These are phyloP conservation scores for Diospyros kaki DNA, from an alignment of 148 eudicot genomes.

Conservation along the genomic window DNA sequence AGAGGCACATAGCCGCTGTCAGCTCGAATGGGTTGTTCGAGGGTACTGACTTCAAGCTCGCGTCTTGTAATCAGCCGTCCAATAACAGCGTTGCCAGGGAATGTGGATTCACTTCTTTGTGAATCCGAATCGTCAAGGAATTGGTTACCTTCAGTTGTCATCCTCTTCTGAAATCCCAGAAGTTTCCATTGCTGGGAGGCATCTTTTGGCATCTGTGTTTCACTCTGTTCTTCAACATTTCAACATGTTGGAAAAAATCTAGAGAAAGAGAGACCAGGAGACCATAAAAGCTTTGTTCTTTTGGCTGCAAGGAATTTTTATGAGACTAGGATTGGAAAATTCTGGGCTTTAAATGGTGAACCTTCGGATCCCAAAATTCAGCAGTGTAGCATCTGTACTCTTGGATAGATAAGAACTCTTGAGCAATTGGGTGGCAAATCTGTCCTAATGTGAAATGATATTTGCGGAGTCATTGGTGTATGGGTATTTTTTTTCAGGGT, in stretches of 20 bases:
- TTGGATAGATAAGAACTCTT: slow-evolving; percentile 73
- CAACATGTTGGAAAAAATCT: slow-evolving; percentile 52
- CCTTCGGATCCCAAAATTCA: slow-evolving; percentile 92
- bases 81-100: slow-evolving; percentile 72
- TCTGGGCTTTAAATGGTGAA: slow-evolving; percentile 59
- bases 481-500: too few species aligned
- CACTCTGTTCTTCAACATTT: slow-evolving; percentile 73
- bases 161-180: slow-evolving; percentile 62
- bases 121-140: slow-evolving; percentile 87
- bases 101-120: slow-evolving; percentile 87
- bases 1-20: slow-evolving; percentile 63
- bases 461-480: too few species aligned
- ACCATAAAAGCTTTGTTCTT: slow-evolving; percentile 52
- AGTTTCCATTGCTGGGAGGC: slow-evolving; percentile 70
- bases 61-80: slow-evolving; percentile 58
- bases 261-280: slow-evolving; percentile 32
- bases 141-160: slow-evolving; percentile 74
- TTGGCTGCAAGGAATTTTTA: slow-evolving; percentile 94
- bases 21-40: slow-evolving; percentile 48
- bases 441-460: slow-evolving; percentile 61
- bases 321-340: slow-evolving; percentile 96
- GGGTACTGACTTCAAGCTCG: slow-evolving; percentile 93
- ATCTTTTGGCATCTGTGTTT: slow-evolving; percentile 83
- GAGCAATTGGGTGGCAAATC: slow-evolving; percentile 68
- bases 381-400: slow-evolving; percentile 90